Evolutionary conservation across 306 rosid genomes (phyloP).

Genomic region (Cucumis hystrix): DNA sequence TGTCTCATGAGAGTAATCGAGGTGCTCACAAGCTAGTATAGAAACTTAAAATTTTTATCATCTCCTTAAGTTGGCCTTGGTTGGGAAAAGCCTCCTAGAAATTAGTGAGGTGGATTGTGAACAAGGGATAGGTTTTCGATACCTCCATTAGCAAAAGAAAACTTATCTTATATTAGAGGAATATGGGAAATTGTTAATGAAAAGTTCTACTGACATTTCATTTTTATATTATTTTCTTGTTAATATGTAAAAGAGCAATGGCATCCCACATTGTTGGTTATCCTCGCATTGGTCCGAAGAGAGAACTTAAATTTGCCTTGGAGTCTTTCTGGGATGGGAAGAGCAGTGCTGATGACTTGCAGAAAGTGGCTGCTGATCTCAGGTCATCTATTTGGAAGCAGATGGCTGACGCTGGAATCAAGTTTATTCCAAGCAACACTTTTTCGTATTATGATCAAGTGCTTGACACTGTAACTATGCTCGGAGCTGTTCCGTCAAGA

Average conservation of each 20-base stretch:
- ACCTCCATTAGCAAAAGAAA: neutral
- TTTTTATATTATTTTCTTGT: neutral
- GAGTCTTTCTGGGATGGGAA: conserved; percentile 89
- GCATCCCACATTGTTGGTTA: conserved; percentile 81
- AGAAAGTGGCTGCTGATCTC: conserved; percentile 46
- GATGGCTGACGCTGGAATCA: conserved; percentile 57
- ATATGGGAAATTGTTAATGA: neutral
- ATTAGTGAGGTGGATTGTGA: neutral
- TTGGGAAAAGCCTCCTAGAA: neutral
- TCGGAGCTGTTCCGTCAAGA: conserved; percentile 72
- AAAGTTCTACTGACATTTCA: neutral
- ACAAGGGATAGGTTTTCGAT: neutral
- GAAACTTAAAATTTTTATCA: neutral
- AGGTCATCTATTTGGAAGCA: conserved; percentile 73
- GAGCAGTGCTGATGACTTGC: conserved; percentile 52
- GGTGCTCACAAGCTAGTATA: neutral
- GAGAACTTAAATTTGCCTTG: conserved; percentile 64
- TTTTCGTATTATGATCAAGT: conserved; percentile 83
- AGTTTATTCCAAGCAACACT: conserved; percentile 72
- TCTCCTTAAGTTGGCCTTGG: neutral
- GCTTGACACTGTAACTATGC: conserved; percentile 73
- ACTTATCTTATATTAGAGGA: neutral
- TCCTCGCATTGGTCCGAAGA: conserved; percentile 88
- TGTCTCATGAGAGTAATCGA: neutral
- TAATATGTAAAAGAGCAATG: conserved; percentile 34